Evolutionary conservation across 2,329 filamentous ascomycete genomes (phyloP).

Genomic region (Colletotrichum sp.): DNA sequence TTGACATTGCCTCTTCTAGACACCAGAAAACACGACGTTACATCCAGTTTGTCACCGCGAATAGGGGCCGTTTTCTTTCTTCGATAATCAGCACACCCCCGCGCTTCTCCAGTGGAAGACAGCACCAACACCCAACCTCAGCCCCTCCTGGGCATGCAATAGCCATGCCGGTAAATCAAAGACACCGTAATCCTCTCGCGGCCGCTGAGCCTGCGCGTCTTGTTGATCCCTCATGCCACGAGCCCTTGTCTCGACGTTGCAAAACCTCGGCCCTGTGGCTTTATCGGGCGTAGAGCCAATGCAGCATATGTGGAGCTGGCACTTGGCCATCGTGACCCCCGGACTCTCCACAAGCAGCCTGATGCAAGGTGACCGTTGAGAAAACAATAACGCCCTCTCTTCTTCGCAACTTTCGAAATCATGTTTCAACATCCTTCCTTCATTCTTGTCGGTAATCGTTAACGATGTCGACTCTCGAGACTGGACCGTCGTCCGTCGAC

Average conservation of each 20-base stretch:
- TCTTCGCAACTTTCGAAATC: not conserved
- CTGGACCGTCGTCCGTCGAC: not conserved
- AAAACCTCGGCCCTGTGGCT: conserved; percentile 12
- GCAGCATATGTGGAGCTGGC: conserved; percentile 1
- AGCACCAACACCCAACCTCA: not conserved
- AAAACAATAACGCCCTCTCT: conserved; percentile 1
- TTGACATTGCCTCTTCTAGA: not conserved
- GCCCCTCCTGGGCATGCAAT: not conserved
- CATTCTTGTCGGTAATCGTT: not conserved
- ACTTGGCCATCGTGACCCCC: conserved; percentile 1
- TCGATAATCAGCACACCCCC: not conserved
- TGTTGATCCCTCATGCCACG: not conserved
- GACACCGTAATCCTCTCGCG: not conserved
- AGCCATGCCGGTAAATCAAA: not conserved
- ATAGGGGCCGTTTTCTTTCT: not conserved
- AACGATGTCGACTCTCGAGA: conserved; percentile 8
- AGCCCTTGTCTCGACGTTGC: not conserved
- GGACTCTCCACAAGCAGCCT: not conserved
- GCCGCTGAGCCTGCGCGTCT: not conserved
- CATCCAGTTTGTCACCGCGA: not conserved
- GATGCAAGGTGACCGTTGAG: not conserved
- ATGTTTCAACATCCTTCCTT: not conserved
- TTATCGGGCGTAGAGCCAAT: conserved; percentile 8
- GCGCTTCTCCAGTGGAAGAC: not conserved
- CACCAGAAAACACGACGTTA: not conserved